Evolutionary conservation across 2,329 filamentous ascomycete species (phyloP).

Genomic region (Colletotrichum cuscutae): DNA sequence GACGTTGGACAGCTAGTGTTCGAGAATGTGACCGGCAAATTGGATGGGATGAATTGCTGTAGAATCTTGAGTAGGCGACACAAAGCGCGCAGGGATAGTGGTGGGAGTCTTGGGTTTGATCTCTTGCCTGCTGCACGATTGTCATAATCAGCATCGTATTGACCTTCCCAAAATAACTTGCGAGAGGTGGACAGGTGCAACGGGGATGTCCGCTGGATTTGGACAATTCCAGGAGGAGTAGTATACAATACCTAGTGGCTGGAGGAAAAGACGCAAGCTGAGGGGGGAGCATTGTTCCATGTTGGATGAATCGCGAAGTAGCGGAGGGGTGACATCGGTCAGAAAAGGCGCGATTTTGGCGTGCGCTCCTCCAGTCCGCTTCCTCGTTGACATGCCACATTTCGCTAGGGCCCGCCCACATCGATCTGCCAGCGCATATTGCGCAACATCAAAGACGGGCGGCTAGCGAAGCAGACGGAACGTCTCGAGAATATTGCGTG

Average conservation of each 20-base stretch:
- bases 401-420: neutral
- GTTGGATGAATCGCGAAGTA: neutral
- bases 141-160: slow-evolving; percentile 20
- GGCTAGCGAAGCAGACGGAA: neutral
- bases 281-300: neutral
- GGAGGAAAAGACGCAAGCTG: neutral
- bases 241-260: neutral
- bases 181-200: neutral
- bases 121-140: slow-evolving; percentile 15
- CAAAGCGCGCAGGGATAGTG: slow-evolving; percentile 18
- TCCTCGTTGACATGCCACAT: neutral
- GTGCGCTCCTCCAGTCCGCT: neutral
- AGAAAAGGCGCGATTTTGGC: neutral
- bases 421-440: slow-evolving; percentile 12
- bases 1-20: neutral
- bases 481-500: slow-evolving; percentile 11
- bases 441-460: neutral
- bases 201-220: neutral
- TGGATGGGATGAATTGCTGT: slow-evolving; percentile 26
- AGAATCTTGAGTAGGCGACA: slow-evolving; percentile 12
- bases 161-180: neutral
- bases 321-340: neutral
- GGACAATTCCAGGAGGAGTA: neutral
- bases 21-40: slow-evolving; percentile 22
- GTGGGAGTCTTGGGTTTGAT: slow-evolving; percentile 11